Evolutionary conservation across 345 rosid species (phyloP).

Genomic region (Linum trigynum): DNA sequence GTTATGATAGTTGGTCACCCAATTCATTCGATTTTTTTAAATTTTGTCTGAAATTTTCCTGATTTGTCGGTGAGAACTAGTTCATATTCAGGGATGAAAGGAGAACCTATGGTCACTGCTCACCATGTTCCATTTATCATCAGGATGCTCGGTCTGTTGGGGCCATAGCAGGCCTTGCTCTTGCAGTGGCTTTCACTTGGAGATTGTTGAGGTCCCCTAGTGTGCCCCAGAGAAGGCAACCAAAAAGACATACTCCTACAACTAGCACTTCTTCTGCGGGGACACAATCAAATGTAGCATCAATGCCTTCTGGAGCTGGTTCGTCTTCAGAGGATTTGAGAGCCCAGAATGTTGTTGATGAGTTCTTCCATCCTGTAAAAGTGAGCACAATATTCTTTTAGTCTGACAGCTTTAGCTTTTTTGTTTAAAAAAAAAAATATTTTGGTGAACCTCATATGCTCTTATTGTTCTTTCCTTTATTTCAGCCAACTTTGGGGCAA

Average conservation of each 20-base stretch:
- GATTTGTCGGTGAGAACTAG: too few relatives aligned
- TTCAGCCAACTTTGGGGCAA: conserved; percentile 76
- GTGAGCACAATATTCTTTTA: conserved; percentile 22
- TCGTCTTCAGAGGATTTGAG: conserved; percentile 49
- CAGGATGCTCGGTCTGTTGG: conserved; percentile 89
- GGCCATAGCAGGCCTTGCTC: conserved; percentile 91
- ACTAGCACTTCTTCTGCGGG: conserved; percentile 35
- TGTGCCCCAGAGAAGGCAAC: conserved; percentile 59
- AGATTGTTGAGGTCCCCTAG: conserved; percentile 63
- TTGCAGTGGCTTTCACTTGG: conserved; percentile 81
- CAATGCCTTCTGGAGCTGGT: conserved; percentile 33
- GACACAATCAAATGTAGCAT: conserved; percentile 26
- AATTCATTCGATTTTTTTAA: too few relatives aligned
- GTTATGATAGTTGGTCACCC: too few relatives aligned
- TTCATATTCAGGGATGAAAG: neutral
- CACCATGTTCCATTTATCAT: conserved; percentile 6
- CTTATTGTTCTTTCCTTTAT: neutral
- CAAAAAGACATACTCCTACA: conserved; percentile 50
- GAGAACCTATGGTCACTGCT: conserved; percentile 5
- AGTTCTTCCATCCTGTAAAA: conserved; percentile 72
- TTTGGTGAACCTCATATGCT: conserved; percentile 4
- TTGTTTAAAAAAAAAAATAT: neutral
- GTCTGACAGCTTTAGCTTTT: neutral
- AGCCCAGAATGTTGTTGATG: conserved; percentile 63
- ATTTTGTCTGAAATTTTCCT: neutral